Evolutionary conservation across 75 land plant genomes (phyloP), one percentile per base, ranked within the genome.

Genomic region (Sequoia sempervirens): DNA sequence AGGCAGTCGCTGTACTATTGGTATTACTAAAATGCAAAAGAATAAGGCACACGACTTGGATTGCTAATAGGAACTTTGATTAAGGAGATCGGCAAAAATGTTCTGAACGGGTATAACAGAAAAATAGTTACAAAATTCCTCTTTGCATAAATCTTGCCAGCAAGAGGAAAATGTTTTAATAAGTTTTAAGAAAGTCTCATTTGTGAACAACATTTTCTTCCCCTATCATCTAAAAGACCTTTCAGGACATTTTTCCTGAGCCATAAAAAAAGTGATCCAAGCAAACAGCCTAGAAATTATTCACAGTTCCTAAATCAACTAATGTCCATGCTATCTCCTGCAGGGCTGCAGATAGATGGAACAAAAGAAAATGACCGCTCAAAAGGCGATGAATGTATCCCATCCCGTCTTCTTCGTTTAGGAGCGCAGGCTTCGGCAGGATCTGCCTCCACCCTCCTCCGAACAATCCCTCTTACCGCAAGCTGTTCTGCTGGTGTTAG

Each of bases 301-400:
- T 18, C 36, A 17, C 20, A 76, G 23, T 26, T 78, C 7, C 46
- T 40, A 37, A 8, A 23, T 80, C 81, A 80, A n/a, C 50, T 80
- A 46, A 88, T 88, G 80, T 93, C 94, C 94, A 93, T 93, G 91
- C 92, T 88, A 87, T 93, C 94, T 83, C 91, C 91, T 82, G 87
- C 73, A 85, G 86, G 91, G 79, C 90, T 91, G 90, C 90, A 93
- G 81, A 93, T 90, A 43, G 92, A 91, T 82, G 87, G 75, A 70
- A 83, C 92, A 84, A 91, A 87, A 88, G 68, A 20, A 79, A 91
- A 88, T 14, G 91, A 83, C 82, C 89, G 88, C 89, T 93, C 94
- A 86, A 93, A 93, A 30, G 94, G 91, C 81, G 94, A 93, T 68
- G 88, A 89, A 87, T 87, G 87, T 75, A 86, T 86, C 0, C 88